These are phyloP conservation scores for Stachybotrys chartarum DNA, from an alignment of 2,329 filamentous ascomycete species.

Conservation along the genomic window DNA sequence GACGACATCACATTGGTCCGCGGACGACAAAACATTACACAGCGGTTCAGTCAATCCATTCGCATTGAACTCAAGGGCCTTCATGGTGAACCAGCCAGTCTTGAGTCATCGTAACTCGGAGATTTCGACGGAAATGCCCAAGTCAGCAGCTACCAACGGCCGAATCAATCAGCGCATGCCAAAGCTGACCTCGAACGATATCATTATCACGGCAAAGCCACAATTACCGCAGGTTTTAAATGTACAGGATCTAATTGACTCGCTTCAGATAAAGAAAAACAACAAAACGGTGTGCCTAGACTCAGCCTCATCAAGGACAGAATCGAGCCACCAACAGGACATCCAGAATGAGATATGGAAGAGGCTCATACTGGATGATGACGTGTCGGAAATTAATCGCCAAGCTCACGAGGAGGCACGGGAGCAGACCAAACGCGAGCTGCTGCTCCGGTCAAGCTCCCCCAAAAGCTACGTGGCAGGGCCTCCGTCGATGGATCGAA, in stretches of 20 bases:
- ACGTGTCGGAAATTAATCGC: slow-evolving; percentile 10
- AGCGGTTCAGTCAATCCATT: too few relatives aligned
- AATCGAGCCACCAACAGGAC: neutral
- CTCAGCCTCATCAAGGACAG: neutral
- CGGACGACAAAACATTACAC: too few relatives aligned
- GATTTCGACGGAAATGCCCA: neutral
- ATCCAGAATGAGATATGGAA: slow-evolving; percentile 20
- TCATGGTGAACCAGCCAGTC: too few relatives aligned
- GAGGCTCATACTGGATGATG: slow-evolving; percentile 17
- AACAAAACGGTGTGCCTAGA: neutral
- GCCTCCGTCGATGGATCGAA: slow-evolving; percentile 2
- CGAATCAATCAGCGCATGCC: neutral
- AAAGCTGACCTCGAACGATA: neutral
- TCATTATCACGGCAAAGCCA: neutral
- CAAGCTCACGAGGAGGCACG: slow-evolving; percentile 13
- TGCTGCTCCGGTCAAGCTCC: neutral
- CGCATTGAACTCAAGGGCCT: too few relatives aligned
- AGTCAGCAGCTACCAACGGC: neutral
- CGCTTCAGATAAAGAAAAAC: slow-evolving; percentile 8
- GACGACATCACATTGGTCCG: too few relatives aligned
- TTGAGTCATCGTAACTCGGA: too few relatives aligned
- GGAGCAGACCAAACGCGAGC: slow-evolving; percentile 10
- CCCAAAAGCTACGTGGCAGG: slow-evolving; percentile 10
- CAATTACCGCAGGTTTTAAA: neutral
- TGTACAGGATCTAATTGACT: slow-evolving; percentile 9